Conservation (phyloP, 257 asterid genomes). For the Jasminum sambac region DNA sequence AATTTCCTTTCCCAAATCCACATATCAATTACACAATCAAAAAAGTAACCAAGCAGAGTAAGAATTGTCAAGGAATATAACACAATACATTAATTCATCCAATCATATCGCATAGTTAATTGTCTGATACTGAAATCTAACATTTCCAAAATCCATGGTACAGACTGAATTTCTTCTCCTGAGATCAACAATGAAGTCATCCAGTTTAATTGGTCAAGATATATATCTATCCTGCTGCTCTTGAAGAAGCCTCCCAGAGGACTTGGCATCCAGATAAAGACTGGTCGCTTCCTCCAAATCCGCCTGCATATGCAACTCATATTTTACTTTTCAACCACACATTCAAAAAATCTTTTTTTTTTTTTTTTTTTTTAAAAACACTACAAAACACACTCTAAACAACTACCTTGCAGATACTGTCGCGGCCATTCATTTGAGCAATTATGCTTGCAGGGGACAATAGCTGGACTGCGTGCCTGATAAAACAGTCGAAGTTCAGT, state of each 20-base stretch:
- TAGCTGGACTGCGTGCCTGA: conserved; percentile 83
- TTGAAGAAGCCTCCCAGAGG: conserved; percentile 82
- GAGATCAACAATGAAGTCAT: too few relatives aligned
- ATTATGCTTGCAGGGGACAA: conserved; percentile 87
- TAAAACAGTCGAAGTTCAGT: background rate
- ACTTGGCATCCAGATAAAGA: conserved; percentile 81
- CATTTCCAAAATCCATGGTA: too few relatives aligned
- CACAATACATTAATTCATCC: too few relatives aligned
- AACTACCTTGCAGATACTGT: conserved; percentile 89
- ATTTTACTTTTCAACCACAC: background rate
- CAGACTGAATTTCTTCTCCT: too few relatives aligned
- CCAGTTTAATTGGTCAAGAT: conserved; percentile 35
- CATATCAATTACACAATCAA: too few relatives aligned
- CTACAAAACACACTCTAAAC: background rate
- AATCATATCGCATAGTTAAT: too few relatives aligned
- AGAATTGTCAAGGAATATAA: too few relatives aligned
- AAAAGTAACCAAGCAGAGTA: too few relatives aligned
- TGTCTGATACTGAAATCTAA: too few relatives aligned
- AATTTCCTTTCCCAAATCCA: too few relatives aligned
- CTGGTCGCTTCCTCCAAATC: conserved; percentile 85
- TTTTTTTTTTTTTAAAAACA: too few relatives aligned
- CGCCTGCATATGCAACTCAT: conserved; percentile 44
- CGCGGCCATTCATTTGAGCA: conserved; percentile 86
- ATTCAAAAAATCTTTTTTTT: background rate
- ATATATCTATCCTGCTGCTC: conserved; percentile 94